Percentiles rank a stretch among this genome's conserved stretches.
phyloP scores from a whole-genome alignment of 345 rosid genomes.

The Murraya paniculata region DNA sequence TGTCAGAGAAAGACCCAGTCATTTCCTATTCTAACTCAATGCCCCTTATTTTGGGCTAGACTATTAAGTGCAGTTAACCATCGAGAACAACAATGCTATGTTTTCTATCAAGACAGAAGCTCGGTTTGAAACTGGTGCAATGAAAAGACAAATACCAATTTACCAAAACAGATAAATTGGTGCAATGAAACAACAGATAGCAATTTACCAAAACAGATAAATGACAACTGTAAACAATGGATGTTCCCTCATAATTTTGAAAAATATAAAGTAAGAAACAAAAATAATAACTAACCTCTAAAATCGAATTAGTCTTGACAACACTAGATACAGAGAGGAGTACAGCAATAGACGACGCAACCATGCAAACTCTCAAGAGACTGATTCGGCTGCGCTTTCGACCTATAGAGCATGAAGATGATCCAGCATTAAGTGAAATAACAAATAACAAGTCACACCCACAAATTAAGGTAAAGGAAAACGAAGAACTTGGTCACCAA shows the following conservation, averaged over 20 bases:
- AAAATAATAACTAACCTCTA: slow-evolving; percentile 23
- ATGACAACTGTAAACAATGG: neutral
- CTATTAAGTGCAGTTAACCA: neutral
- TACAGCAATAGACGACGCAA: slow-evolving; percentile 7
- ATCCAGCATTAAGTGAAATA: neutral
- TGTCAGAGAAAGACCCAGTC: neutral
- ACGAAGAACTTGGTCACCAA: neutral
- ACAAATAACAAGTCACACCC: neutral
- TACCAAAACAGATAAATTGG: neutral
- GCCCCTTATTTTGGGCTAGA: neutral
- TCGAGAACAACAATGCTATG: neutral
- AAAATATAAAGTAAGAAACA: neutral
- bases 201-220: neutral
- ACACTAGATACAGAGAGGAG: slow-evolving; percentile 23
- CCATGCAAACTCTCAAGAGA: slow-evolving; percentile 24
- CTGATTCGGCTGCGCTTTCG: slow-evolving; percentile 19
- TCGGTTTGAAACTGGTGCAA: neutral
- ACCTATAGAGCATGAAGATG: slow-evolving; percentile 15
- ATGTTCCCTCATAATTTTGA: neutral
- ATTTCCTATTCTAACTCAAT: neutral
- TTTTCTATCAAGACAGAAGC: neutral
- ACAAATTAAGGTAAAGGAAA: neutral
- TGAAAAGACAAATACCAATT: neutral
- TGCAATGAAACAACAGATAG: too few species aligned
- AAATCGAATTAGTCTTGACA: slow-evolving; percentile 5